Conservation (phyloP, 805 yeast species). For the Metschnikowia chrysomelidarum region DNA sequence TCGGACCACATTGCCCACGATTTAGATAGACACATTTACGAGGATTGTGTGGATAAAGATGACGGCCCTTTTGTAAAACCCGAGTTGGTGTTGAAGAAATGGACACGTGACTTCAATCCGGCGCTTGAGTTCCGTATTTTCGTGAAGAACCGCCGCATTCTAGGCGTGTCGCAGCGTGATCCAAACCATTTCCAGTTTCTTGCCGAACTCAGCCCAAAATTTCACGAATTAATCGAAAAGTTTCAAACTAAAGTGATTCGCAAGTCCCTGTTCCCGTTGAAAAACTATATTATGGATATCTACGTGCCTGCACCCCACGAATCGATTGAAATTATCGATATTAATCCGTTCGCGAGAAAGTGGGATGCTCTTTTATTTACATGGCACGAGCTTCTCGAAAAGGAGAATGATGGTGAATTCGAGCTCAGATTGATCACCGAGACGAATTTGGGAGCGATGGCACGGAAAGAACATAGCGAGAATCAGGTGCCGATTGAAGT, state of each 20-base stretch:
- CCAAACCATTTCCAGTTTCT: conserved; percentile 77
- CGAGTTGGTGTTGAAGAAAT: conserved; percentile 76
- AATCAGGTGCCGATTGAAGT: conserved; percentile 91
- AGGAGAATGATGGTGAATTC: conserved; percentile 34
- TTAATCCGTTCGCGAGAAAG: conserved; percentile 78
- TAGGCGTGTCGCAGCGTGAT: conserved; percentile 85
- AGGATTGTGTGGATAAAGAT: conserved; percentile 33
- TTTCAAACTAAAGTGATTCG: conserved; percentile 51
- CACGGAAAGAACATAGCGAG: conserved; percentile 80
- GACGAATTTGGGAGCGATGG: conserved; percentile 72
- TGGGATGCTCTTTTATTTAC: conserved; percentile 78
- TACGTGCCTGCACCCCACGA: conserved; percentile 76
- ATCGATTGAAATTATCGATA: conserved; percentile 69
- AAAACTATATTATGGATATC: conserved; percentile 67
- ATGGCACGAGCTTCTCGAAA: conserved; percentile 70
- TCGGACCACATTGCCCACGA: conserved; percentile 90
- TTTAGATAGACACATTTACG: conserved; percentile 62
- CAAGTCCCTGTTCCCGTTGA: conserved; percentile 22
- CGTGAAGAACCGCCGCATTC: conserved; percentile 57
- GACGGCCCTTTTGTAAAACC: conserved; percentile 30
- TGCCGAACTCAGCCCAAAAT: conserved; percentile 45
- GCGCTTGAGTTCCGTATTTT: conserved; percentile 90
- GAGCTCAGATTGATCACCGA: conserved; percentile 67
- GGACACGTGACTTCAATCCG: conserved; percentile 75
- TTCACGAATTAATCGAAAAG: conserved; percentile 47